phyloP scores from a whole-genome alignment of 177 flowering plant genomes.

The Vitis hybrid region DNA sequence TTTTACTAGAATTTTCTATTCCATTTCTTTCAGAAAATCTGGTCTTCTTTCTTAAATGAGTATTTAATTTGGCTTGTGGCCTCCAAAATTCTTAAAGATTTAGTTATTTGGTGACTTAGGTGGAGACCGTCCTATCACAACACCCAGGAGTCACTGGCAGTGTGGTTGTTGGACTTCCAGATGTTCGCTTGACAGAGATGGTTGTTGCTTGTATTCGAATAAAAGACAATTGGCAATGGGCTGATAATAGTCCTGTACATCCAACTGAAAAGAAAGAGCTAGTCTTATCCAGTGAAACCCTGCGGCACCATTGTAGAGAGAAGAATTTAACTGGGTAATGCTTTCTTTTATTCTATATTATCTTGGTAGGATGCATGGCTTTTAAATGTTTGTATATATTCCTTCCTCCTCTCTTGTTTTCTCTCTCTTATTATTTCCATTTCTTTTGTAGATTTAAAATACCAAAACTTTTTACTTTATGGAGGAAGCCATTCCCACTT shows the following conservation, averaged over 20 bases:
- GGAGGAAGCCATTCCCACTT: conserved; percentile 70
- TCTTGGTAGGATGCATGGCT: not conserved
- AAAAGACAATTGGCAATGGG: conserved; percentile 66
- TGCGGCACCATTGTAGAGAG: conserved; percentile 49
- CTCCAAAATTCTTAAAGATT: not conserved
- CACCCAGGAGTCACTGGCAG: conserved; percentile 64
- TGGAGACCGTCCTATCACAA: conserved; percentile 60
- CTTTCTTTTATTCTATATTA: not conserved
- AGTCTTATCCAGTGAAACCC: conserved; percentile 39
- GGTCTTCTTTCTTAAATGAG: not conserved
- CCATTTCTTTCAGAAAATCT: not conserved
- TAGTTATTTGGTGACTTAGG: conserved; percentile 37
- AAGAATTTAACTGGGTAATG: conserved; percentile 57
- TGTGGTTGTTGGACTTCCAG: conserved; percentile 68
- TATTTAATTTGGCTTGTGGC: not conserved
- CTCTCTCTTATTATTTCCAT: not conserved
- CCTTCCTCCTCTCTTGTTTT: not conserved
- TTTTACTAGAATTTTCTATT: not conserved
- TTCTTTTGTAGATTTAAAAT: conserved; percentile 69
- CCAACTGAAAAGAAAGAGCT: conserved; percentile 8
- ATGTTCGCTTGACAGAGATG: conserved; percentile 73
- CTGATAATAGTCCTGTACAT: conserved; percentile 14
- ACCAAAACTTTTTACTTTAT: conserved; percentile 58
- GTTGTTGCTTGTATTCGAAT: conserved; percentile 71
- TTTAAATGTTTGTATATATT: not conserved